Percentiles rank a stretch among this genome's conserved stretches.
These are phyloP conservation scores for Ceratocystis colombiana DNA, from an alignment of 2,329 filamentous ascomycete species.

Conservation along the genomic window DNA sequence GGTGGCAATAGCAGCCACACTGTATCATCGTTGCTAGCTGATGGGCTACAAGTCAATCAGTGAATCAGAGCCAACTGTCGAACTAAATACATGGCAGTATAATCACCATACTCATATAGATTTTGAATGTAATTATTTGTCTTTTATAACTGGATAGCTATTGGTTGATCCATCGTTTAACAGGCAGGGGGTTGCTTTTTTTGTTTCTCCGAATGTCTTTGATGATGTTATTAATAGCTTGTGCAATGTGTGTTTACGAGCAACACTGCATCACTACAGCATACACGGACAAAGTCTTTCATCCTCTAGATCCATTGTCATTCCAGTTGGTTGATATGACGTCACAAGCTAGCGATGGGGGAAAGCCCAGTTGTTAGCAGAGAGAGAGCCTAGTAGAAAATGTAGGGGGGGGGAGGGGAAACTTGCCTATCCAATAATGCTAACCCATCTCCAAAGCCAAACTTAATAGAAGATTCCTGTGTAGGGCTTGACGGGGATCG, in stretches of 20 bases:
- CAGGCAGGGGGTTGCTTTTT: neutral
- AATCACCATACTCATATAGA: neutral
- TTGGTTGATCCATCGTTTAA: neutral
- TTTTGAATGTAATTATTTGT: conserved; percentile 9
- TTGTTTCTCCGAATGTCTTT: conserved; percentile 1
- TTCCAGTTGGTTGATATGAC: neutral
- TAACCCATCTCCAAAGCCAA: neutral
- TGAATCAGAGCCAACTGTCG: neutral
- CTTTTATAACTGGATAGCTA: neutral
- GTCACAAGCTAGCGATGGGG: neutral
- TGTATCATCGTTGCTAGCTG: conserved; percentile 39
- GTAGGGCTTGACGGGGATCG: conserved; percentile 23
- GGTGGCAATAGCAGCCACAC: conserved; percentile 31
- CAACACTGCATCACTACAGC: neutral
- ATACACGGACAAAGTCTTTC: neutral
- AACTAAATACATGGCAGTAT: neutral
- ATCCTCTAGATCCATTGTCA: neutral
- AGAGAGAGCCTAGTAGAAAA: neutral
- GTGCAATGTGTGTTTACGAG: neutral
- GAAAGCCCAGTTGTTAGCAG: neutral
- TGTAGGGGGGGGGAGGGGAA: neutral
- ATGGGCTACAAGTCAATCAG: conserved; percentile 31
- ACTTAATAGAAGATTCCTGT: conserved; percentile 19
- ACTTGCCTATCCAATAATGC: neutral
- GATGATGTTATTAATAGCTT: neutral